Conservation (phyloP, 1,139 yeast genomes). For the Insectozyma bohioensis region DNA sequence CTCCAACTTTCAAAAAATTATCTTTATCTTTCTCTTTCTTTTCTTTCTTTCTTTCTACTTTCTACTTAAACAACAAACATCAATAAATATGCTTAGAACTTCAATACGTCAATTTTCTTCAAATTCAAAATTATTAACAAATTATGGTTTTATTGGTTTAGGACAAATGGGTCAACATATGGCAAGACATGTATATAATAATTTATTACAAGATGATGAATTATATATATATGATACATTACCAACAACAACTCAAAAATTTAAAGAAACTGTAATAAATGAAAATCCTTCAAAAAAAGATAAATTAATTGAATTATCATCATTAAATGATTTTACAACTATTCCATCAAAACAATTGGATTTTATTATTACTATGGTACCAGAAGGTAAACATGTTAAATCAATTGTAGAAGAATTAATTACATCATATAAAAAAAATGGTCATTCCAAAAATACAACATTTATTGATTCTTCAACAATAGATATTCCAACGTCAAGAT, state of each 20-base stretch:
- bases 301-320: conserved; percentile 22
- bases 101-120: conserved; percentile 23
- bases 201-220: conserved; percentile 39
- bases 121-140: conserved; percentile 20
- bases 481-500: conserved; percentile 50
- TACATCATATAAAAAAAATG: conserved; percentile 22
- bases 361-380: conserved; percentile 55
- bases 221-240: conserved; percentile 48
- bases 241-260: conserved; percentile 28
- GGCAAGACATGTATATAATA: conserved; percentile 53
- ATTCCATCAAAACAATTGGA: conserved; percentile 42
- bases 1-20: no score
- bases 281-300: conserved; percentile 24
- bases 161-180: conserved; percentile 64
- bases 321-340: conserved; percentile 31
- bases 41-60: no score
- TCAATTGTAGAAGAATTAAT: conserved; percentile 43
- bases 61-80: no score
- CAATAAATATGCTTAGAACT: conserved; percentile 7
- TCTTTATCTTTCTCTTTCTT: no score
- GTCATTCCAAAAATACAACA: conserved; percentile 18
- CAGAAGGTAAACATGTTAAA: conserved; percentile 56
- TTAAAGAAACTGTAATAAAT: conserved; percentile 26
- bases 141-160: conserved; percentile 55
- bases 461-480: conserved; percentile 57